A percentile compares a stretch with the other conserved stretches of the same genome.
Evolutionary conservation across 2,329 filamentous ascomycete species (phyloP).

Genomic region (Fulvia fulva): DNA sequence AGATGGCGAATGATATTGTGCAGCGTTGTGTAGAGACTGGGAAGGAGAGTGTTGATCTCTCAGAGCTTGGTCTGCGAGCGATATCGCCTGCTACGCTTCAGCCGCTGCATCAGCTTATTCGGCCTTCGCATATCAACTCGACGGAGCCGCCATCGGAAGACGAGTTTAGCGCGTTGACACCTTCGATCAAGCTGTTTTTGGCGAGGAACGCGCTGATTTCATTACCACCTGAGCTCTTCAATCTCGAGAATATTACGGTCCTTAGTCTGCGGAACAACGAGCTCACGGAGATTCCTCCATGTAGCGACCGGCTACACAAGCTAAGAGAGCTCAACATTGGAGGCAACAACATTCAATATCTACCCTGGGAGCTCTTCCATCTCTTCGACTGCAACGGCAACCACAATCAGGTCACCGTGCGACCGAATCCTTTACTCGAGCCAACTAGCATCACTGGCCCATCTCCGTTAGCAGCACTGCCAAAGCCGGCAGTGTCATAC

Average conservation of each 20-base stretch:
- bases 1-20: neutral
- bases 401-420: slow-evolving; percentile 52
- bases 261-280: slow-evolving; percentile 64
- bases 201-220: slow-evolving; percentile 54
- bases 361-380: slow-evolving; percentile 61
- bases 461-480: slow-evolving; percentile 9
- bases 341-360: slow-evolving; percentile 56
- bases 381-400: slow-evolving; percentile 46
- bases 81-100: slow-evolving; percentile 57
- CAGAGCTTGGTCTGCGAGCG: slow-evolving; percentile 49
- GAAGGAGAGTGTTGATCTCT: slow-evolving; percentile 58
- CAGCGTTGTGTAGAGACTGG: slow-evolving; percentile 48
- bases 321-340: slow-evolving; percentile 63
- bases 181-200: slow-evolving; percentile 59
- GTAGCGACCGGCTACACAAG: slow-evolving; percentile 55
- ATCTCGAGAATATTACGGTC: slow-evolving; percentile 58
- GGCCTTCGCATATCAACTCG: slow-evolving; percentile 25
- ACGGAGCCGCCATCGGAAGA: slow-evolving; percentile 47
- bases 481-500: neutral
- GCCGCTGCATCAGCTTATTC: slow-evolving; percentile 46
- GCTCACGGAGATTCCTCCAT: slow-evolving; percentile 57
- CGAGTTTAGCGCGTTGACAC: slow-evolving; percentile 57
- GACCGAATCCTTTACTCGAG: slow-evolving; percentile 58
- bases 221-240: slow-evolving; percentile 59
- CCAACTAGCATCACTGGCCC: slow-evolving; percentile 17